Percentiles rank a stretch among this genome's conserved stretches.
Conservation (phyloP, 192 early-diverging fungal species). For the Coemansia furcata region DNA sequence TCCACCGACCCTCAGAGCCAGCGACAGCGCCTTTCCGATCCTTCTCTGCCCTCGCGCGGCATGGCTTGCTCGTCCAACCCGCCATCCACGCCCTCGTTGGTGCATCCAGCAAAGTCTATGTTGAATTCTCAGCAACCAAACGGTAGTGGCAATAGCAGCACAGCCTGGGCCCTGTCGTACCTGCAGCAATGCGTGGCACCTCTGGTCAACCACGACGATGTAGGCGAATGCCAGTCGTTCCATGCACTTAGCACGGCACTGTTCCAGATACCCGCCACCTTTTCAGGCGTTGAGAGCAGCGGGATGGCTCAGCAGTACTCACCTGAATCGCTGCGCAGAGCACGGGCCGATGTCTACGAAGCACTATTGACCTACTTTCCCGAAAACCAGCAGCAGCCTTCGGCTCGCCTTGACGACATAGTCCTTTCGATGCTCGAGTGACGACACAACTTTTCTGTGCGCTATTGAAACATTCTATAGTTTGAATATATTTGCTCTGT, state of each 20-base stretch:
- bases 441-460: background rate
- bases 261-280: slow-evolving; percentile 25
- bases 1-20: slow-evolving; percentile 11
- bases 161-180: slow-evolving; percentile 69
- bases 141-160: background rate
- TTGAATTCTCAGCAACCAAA: background rate
- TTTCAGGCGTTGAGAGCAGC: background rate
- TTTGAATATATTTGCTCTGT: background rate
- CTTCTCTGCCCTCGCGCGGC: background rate
- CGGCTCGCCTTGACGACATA: slow-evolving; percentile 18
- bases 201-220: slow-evolving; percentile 64
- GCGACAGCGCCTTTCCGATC: slow-evolving; percentile 5
- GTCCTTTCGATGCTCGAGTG: slow-evolving; percentile 5
- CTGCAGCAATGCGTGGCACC: slow-evolving; percentile 69
- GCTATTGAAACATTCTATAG: background rate
- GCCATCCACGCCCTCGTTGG: background rate
- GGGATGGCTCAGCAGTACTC: background rate
- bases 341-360: slow-evolving; percentile 29
- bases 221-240: slow-evolving; percentile 36
- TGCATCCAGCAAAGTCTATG: background rate
- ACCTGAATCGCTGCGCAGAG: slow-evolving; percentile 19
- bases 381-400: slow-evolving; percentile 33
- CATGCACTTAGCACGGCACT: slow-evolving; percentile 49
- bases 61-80: background rate
- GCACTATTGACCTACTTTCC: slow-evolving; percentile 43